Evolutionary conservation across 257 asterid genomes (phyloP).

Genomic region (Solanum dulcamara): DNA sequence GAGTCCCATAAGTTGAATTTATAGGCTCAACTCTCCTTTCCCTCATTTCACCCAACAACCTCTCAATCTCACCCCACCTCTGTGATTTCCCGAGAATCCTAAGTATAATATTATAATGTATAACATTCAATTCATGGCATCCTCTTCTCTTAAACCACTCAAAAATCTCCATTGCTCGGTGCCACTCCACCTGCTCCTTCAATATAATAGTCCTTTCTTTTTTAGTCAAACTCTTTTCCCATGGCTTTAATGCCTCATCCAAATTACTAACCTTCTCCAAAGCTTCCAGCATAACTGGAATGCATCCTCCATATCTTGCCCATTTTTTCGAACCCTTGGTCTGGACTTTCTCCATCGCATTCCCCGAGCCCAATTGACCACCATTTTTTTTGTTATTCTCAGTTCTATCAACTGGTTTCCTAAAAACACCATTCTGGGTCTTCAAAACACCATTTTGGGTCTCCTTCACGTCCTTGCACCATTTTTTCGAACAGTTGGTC

Average conservation of each 20-base stretch:
- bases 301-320: slow-evolving; percentile 60
- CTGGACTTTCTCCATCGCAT: slow-evolving; percentile 17
- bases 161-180: slow-evolving; percentile 73
- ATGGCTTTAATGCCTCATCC: slow-evolving; percentile 72
- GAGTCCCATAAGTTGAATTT: slow-evolving; percentile 86
- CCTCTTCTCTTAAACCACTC: slow-evolving; percentile 74
- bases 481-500: slow-evolving; percentile 74
- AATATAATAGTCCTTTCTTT: slow-evolving; percentile 75
- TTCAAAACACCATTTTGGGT: background rate
- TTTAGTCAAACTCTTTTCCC: slow-evolving; percentile 65
- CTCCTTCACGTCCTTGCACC: slow-evolving; percentile 3
- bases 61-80: slow-evolving; percentile 61
- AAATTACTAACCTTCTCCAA: slow-evolving; percentile 38
- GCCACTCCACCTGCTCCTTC: slow-evolving; percentile 87
- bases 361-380: background rate
- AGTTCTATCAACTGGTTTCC: background rate
- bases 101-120: slow-evolving; percentile 80
- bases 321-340: slow-evolving; percentile 81
- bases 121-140: slow-evolving; percentile 73
- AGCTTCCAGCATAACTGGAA: slow-evolving; percentile 73
- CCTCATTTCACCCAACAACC: slow-evolving; percentile 62
- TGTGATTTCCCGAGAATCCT: slow-evolving; percentile 60
- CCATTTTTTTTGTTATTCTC: slow-evolving; percentile 2
- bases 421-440: background rate
- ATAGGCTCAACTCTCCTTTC: slow-evolving; percentile 40